Evolutionary conservation across 805 yeast genomes (phyloP), one percentile per base, ranked within the genome.

Genomic region (Danielozyma ontarioensis): DNA sequence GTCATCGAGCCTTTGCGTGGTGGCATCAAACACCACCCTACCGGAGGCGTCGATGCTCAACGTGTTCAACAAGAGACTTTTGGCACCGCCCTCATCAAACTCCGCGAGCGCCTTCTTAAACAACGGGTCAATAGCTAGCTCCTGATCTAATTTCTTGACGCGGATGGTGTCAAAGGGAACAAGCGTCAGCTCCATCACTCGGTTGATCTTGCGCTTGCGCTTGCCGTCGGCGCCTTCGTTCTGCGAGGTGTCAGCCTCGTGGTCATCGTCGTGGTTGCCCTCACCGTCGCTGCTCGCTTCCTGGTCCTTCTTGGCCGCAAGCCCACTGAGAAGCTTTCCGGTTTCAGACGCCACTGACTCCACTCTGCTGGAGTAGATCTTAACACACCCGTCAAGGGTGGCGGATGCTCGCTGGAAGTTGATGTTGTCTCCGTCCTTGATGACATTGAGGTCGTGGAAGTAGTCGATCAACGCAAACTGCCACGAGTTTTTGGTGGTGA

Each of bases 341-440:
- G 97, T 88, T 48, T 89, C 97, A 6, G 83, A 80, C 4, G 89
- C 94, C 0, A 87, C 95, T 0, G 95, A 83, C 49, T 89, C 97
- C 15, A 90, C 88, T 47, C 97, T 74, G 12, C 94, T 83, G 10
- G 89, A 77, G 53, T 90, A 90, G 33, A 90, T 86, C 61, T 88
- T 88, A 22, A 89, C 90, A 65, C 97, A 89, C 0, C 97, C 97
- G 50, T 89, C 97, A 15, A 90, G 64, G 1, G 97, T 86, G 3
- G 94, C 87, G 1, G 93, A 78, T 0, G 97, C 97, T 45, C 80
- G 77, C 54, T 86, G 96, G 55, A 90, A 89, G 55, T 88, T 87
- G 48, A 89, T 84, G 26, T 44, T 44, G 19, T 46, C 45, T 19
- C 52, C 53, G 17, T 48, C 52, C 16, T 50, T 50, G 29, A 85